Conservation (phyloP, 805 yeast species). For the Candida michaelii region DNA sequence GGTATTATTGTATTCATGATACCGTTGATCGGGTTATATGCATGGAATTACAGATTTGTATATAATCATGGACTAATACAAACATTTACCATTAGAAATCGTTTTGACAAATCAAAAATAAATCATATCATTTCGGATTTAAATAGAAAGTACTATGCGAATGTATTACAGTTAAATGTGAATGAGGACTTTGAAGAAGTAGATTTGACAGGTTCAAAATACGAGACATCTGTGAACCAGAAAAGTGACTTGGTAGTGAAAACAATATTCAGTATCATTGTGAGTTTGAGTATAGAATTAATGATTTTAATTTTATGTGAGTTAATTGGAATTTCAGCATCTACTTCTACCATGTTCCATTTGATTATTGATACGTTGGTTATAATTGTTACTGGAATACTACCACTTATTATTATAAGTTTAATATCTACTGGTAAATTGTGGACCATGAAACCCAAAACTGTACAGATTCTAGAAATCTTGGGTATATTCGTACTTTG, state of each 20-base stretch:
- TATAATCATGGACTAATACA: slow-evolving; percentile 17
- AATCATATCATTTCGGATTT: slow-evolving; percentile 12
- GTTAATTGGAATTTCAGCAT: slow-evolving; percentile 16
- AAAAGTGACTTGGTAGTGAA: slow-evolving; percentile 5
- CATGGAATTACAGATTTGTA: slow-evolving; percentile 9
- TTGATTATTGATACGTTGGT: slow-evolving; percentile 39
- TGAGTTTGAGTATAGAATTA: slow-evolving; percentile 32
- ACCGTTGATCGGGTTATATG: slow-evolving; percentile 1
- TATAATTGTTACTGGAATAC: slow-evolving; percentile 38
- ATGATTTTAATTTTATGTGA: slow-evolving; percentile 39
- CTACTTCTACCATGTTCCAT: slow-evolving; percentile 33
- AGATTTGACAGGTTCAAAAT: slow-evolving; percentile 11
- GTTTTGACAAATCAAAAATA: slow-evolving; percentile 21
- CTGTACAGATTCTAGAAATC: neutral
- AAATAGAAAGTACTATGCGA: slow-evolving; percentile 15
- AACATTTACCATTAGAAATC: slow-evolving; percentile 13
- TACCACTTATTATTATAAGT: slow-evolving; percentile 42
- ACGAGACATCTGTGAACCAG: slow-evolving; percentile 9
- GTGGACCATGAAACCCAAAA: neutral
- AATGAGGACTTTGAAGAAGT: slow-evolving; percentile 15
- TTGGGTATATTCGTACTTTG: slow-evolving; percentile 21
- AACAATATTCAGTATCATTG: slow-evolving; percentile 27
- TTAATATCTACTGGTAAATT: slow-evolving; percentile 19
- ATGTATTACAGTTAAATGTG: slow-evolving; percentile 1
- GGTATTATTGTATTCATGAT: slow-evolving; percentile 6